Evolutionary conservation across 2,329 filamentous ascomycete genomes (phyloP).

Genomic region (Penicillium fuscoglaucum): DNA sequence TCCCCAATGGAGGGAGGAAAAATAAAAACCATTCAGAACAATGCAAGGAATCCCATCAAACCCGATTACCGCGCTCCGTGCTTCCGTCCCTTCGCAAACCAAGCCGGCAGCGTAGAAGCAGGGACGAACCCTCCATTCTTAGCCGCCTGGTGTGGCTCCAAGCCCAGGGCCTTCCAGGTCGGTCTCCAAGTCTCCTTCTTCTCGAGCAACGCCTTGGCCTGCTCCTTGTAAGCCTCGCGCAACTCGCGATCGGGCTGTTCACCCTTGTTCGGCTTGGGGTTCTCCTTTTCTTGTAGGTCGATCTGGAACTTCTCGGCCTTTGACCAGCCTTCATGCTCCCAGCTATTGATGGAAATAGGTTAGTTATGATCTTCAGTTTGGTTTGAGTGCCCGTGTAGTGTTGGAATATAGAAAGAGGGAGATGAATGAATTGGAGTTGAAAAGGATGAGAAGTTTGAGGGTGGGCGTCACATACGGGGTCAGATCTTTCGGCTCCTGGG

Average conservation of each 20-base stretch:
- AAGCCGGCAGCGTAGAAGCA: constrained; percentile 8
- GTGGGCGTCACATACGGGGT: constrained; percentile 50
- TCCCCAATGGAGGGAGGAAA: constrained; percentile 10
- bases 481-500: constrained; percentile 64
- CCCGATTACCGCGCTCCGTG: constrained; percentile 11
- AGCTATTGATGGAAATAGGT: constrained; percentile 40
- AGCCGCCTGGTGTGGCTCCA: constrained; percentile 31
- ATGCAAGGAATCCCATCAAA: constrained; percentile 12
- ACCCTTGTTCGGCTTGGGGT: constrained; percentile 36
- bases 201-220: constrained; percentile 63
- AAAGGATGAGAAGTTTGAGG: neutral
- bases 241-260: constrained; percentile 20
- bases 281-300: constrained; percentile 36
- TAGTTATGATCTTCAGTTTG: constrained; percentile 5
- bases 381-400: neutral
- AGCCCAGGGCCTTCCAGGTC: constrained; percentile 47
- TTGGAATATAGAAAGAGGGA: constrained; percentile 1
- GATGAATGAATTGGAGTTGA: neutral
- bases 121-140: constrained; percentile 10
- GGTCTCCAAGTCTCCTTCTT: constrained; percentile 63
- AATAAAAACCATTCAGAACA: constrained; percentile 16
- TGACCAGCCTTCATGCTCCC: constrained; percentile 63
- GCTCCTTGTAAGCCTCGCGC: constrained; percentile 53
- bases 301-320: constrained; percentile 49
- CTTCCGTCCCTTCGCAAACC: constrained; percentile 13